Evolutionary conservation across 352 stramenopile genomes (phyloP), one percentile per base, ranked within the genome.

Genomic region (Phytophthora ramorum): DNA sequence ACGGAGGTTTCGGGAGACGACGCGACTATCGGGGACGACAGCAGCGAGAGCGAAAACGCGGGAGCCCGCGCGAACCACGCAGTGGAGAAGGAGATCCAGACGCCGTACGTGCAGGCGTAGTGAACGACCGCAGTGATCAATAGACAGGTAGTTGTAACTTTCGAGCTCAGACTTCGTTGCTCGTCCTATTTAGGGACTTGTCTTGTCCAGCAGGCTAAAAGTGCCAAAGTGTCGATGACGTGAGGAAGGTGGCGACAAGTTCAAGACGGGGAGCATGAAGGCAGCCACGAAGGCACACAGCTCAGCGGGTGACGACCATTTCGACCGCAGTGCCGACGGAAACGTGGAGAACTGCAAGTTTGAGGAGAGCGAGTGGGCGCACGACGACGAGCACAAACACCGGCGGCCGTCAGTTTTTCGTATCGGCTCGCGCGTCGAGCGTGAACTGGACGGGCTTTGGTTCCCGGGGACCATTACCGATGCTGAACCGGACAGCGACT

Each of bases 371-470:
- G 53, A 73, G 53, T 28, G 26, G 13, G 30, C n/a, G 22, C 1
- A 24, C 3, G 22, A 24, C 5, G 52, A 75, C 19, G 58, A 35
- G 4, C 54, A 68, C 28, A 78, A 81, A 47, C 34, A 61, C 20
- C 19, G 28, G 16, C 50, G 59, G 43, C 19, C 38, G 7, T 28
- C 43, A 17, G 60, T 38, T 26, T 87, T 83, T 41, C 52, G 62
- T 14, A 56, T 90, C 7, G 82, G 81, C 34, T 57, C 58, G 16
- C 80, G 80, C 13, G 84, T 93, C 19, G 84, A 93, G 54, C 70
- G 84, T 13, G 84, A 91, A 41, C 67, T 95, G 19, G 87, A 95
- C 47, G 83, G 85, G 2, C 68, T 91, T 22, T 95, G 84, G 87
- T 95, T 93, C 59, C 74, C 84, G 26, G 87, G 69, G 40, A 89